Conservation (phyloP, 192 early-diverging fungal genomes). For the Dimargaris verticillata region DNA sequence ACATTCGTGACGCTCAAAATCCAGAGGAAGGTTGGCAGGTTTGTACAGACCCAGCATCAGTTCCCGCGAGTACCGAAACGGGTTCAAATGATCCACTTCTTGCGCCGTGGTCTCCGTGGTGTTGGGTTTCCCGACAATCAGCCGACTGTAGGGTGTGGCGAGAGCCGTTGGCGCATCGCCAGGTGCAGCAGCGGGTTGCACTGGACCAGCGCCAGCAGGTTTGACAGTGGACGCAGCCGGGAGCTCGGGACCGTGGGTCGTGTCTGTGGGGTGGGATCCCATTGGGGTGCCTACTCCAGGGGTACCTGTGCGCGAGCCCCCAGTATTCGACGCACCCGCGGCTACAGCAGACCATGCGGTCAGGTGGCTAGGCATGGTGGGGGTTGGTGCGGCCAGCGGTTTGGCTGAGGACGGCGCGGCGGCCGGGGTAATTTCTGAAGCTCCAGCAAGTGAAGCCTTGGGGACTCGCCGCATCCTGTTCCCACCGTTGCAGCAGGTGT, state of each 20-base stretch:
- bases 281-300: too few species aligned
- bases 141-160: slow-evolving; percentile 8
- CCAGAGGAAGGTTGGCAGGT: slow-evolving; percentile 33
- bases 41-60: slow-evolving; percentile 55
- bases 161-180: neutral
- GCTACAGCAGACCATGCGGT: slow-evolving; percentile 2
- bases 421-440: neutral
- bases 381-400: neutral
- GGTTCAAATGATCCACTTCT: slow-evolving; percentile 20
- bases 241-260: neutral
- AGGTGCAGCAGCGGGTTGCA: slow-evolving; percentile 9
- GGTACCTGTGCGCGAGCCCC: too few species aligned
- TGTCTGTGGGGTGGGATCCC: too few species aligned
- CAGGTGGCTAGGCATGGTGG: neutral
- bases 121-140: slow-evolving; percentile 9
- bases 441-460: neutral
- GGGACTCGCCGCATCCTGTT: slow-evolving; percentile 4
- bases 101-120: neutral
- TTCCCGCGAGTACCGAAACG: slow-evolving; percentile 56
- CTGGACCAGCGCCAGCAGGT: slow-evolving; percentile 3
- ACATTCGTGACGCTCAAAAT: slow-evolving; percentile 48
- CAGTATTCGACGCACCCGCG: slow-evolving; percentile 8
- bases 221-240: slow-evolving; percentile 8
- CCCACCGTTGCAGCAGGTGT: too few species aligned
- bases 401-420: neutral